Conservation (phyloP, 805 yeast species). For the Spathaspora passalidarum region DNA sequence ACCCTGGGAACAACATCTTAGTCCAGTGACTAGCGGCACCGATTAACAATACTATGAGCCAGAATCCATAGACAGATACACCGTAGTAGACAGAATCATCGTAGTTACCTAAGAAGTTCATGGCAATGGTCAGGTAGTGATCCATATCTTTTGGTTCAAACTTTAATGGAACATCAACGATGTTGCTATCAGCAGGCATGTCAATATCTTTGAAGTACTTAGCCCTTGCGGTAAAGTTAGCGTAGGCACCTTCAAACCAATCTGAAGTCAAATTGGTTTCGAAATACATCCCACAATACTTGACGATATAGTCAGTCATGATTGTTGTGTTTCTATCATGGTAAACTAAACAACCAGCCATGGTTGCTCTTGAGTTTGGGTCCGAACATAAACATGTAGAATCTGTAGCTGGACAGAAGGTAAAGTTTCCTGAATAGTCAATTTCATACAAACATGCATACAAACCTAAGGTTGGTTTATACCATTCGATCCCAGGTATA, state of each 20-base stretch:
- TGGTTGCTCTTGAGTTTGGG: slow-evolving; percentile 25
- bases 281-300: neutral
- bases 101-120: slow-evolving; percentile 20
- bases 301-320: slow-evolving; percentile 7
- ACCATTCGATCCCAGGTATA: neutral
- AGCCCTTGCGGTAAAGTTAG: slow-evolving; percentile 14
- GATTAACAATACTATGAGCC: slow-evolving; percentile 43
- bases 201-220: slow-evolving; percentile 15
- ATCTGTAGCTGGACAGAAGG: slow-evolving; percentile 4
- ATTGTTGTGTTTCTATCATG: slow-evolving; percentile 9
- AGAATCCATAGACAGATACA: slow-evolving; percentile 44
- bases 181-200: slow-evolving; percentile 2
- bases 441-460: slow-evolving; percentile 6
- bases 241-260: slow-evolving; percentile 12
- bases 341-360: slow-evolving; percentile 25
- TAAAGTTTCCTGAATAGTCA: slow-evolving; percentile 1
- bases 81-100: slow-evolving; percentile 25
- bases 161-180: slow-evolving; percentile 23
- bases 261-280: slow-evolving; percentile 8
- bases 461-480: neutral
- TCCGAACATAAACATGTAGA: slow-evolving; percentile 23
- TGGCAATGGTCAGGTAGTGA: slow-evolving; percentile 13
- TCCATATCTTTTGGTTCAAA: slow-evolving; percentile 14
- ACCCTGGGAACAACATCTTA: slow-evolving; percentile 35
- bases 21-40: slow-evolving; percentile 44